These are phyloP conservation scores for Piloderma croceum DNA, from an alignment of 768 basidiomycete species.

Conservation along the genomic window DNA sequence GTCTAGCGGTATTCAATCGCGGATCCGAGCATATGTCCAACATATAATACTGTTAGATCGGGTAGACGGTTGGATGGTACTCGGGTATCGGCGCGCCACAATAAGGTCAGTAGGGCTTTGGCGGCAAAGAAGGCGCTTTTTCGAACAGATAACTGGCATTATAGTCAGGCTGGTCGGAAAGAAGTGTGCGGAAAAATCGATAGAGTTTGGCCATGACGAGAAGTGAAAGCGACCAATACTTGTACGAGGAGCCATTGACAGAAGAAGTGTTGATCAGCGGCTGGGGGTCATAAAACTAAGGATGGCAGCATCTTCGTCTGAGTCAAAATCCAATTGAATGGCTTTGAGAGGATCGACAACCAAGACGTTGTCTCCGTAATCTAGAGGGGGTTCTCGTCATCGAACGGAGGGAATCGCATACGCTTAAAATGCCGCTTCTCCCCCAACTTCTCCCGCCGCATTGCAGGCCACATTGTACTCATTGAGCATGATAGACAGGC, in stretches of 20 bases:
- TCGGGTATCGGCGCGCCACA: no score
- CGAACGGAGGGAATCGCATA: constrained; percentile 99
- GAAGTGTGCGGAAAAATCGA: constrained; percentile 86
- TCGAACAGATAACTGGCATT: constrained; percentile 95
- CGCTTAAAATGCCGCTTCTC: constrained; percentile 99
- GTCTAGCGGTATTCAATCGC: no score
- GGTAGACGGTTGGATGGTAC: no score
- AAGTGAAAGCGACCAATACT: constrained; percentile 88
- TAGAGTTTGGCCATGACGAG: constrained; percentile 96
- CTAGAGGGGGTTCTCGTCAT: constrained; percentile 97
- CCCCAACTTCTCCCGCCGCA: constrained; percentile 97
- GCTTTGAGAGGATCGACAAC: constrained; percentile 98
- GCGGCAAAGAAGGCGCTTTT: constrained; percentile 98
- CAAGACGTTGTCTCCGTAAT: constrained; percentile 97
- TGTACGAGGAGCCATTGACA: constrained; percentile 92
- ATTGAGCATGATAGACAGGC: constrained; percentile 97
- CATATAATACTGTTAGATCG: no score
- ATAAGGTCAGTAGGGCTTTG: no score
- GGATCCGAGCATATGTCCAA: no score
- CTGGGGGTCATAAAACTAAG: constrained; percentile 98
- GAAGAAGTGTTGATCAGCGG: constrained; percentile 85
- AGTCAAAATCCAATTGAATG: constrained; percentile 92
- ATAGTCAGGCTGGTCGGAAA: constrained; percentile 87
- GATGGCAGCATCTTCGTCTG: constrained; percentile 87
- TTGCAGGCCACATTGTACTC: constrained; percentile 99